Conservation (phyloP, 2,329 filamentous ascomycete species). For the Colletotrichum lupini region DNA sequence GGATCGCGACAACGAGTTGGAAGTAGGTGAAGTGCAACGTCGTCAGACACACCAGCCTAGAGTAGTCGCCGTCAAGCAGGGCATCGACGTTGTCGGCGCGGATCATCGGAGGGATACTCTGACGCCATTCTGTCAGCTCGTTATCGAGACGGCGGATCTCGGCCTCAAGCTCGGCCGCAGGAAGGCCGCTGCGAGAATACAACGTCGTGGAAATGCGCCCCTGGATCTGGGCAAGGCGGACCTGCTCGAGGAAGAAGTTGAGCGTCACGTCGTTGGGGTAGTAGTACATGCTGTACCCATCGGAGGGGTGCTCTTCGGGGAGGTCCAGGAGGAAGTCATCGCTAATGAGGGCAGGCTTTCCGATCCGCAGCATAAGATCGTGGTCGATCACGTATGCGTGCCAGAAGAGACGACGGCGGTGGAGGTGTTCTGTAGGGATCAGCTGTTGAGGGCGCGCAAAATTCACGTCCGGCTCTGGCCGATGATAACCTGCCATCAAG, state of each 20-base stretch:
- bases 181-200: slow-evolving; percentile 10
- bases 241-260: slow-evolving; percentile 31
- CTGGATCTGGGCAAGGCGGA: slow-evolving; percentile 29
- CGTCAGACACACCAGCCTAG: slow-evolving; percentile 17
- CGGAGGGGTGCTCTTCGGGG: slow-evolving; percentile 27
- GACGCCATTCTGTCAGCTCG: slow-evolving; percentile 29
- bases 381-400: slow-evolving; percentile 26
- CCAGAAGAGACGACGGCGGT: slow-evolving; percentile 26
- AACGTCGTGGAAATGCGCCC: slow-evolving; percentile 8
- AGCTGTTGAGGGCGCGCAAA: neutral
- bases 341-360: slow-evolving; percentile 28
- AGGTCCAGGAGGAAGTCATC: slow-evolving; percentile 31
- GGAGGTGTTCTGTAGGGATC: neutral
- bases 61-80: slow-evolving; percentile 24
- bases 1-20: slow-evolving; percentile 28
- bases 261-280: slow-evolving; percentile 24
- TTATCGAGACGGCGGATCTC: slow-evolving; percentile 26
- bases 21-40: slow-evolving; percentile 32
- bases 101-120: slow-evolving; percentile 31
- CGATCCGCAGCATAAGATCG: slow-evolving; percentile 24
- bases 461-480: neutral
- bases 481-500: slow-evolving; percentile 27
- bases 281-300: slow-evolving; percentile 28
- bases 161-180: slow-evolving; percentile 25
- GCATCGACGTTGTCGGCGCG: slow-evolving; percentile 26